Conservation (phyloP, 2,329 filamentous ascomycete species). For the Curvularia spicifera region DNA sequence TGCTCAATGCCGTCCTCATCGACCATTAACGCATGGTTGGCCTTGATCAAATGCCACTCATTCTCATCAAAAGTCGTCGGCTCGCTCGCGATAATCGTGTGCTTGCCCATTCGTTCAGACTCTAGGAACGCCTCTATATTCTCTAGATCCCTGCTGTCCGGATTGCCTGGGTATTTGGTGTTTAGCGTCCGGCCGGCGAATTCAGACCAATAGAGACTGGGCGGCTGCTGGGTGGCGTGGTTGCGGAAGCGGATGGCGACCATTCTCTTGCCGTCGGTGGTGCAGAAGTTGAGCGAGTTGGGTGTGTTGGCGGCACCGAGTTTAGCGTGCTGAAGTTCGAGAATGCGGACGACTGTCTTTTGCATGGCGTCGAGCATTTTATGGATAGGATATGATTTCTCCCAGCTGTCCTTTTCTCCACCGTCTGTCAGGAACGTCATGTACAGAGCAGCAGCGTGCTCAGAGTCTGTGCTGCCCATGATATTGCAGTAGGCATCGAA, state of each 20-base stretch:
- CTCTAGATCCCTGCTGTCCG: conserved; percentile 49
- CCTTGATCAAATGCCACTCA: conserved; percentile 60
- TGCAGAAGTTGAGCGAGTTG: conserved; percentile 60
- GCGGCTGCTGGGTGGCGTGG: conserved; percentile 59
- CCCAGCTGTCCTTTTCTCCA: conserved; percentile 50
- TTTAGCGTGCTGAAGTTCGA: conserved; percentile 53
- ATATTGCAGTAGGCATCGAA: conserved; percentile 58
- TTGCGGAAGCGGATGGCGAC: conserved; percentile 62
- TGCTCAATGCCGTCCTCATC: conserved; percentile 50
- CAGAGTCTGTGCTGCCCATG: conserved; percentile 60
- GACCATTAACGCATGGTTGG: conserved; percentile 56
- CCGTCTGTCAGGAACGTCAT: conserved; percentile 55
- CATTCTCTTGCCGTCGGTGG: conserved; percentile 58
- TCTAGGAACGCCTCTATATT: conserved; percentile 46
- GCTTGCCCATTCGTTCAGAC: conserved; percentile 55
- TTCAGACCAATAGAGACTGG: conserved; percentile 59
- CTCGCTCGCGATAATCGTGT: conserved; percentile 62
- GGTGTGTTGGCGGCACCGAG: conserved; percentile 52
- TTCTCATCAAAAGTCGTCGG: conserved; percentile 60
- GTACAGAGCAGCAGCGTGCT: conserved; percentile 59
- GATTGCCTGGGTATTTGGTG: conserved; percentile 58
- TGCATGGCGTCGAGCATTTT: conserved; percentile 57
- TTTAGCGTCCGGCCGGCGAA: conserved; percentile 61
- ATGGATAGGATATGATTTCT: conserved; percentile 51
- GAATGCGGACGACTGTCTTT: conserved; percentile 55